Percentiles rank a stretch among this genome's conserved stretches.
phyloP scores from a whole-genome alignment of 2,329 filamentous ascomycete species.

The Aspergillus fischeri region DNA sequence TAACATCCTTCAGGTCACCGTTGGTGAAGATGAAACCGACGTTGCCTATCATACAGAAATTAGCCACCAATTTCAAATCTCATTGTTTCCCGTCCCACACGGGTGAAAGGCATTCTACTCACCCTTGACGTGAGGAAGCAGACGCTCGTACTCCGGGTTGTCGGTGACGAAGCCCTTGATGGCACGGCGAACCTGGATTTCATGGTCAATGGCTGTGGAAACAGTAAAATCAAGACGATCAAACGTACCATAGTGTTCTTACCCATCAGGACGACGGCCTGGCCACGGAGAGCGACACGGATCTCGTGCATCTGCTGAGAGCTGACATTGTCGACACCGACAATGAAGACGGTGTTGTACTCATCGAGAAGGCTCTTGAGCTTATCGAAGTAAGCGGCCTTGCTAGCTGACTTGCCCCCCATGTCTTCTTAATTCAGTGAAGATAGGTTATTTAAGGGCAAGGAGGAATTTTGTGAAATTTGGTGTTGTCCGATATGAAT shows the following conservation, averaged over 20 bases:
- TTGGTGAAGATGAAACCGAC: slow-evolving; percentile 99
- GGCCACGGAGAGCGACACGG: slow-evolving; percentile 79
- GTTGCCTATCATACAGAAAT: slow-evolving; percentile 59
- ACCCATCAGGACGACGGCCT: slow-evolving; percentile 97
- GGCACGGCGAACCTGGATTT: slow-evolving; percentile 77
- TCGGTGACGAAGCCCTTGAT: slow-evolving; percentile 91
- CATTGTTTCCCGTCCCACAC: background rate
- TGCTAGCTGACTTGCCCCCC: slow-evolving; percentile 94
- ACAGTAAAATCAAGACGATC: background rate
- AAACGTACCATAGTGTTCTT: slow-evolving; percentile 97
- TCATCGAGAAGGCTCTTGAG: slow-evolving; percentile 95
- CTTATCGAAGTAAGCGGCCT: slow-evolving; percentile 99
- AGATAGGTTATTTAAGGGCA: slow-evolving; percentile 98
- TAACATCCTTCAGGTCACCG: slow-evolving; percentile 82
- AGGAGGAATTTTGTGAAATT: slow-evolving; percentile 51
- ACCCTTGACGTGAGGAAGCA: slow-evolving; percentile 90
- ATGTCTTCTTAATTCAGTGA: slow-evolving; percentile 89
- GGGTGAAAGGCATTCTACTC: slow-evolving; percentile 19
- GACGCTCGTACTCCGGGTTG: slow-evolving; percentile 94
- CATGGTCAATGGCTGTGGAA: slow-evolving; percentile 5
- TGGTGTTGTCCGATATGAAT: slow-evolving; percentile 22
- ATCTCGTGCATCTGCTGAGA: slow-evolving; percentile 99
- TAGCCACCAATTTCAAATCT: slow-evolving; percentile 1
- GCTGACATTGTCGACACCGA: slow-evolving; percentile 97
- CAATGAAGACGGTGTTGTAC: slow-evolving; percentile 97